Base-by-base conservation (phyloP, 345 rosid species). In the Zanthoxylum bungeanum region DNA sequence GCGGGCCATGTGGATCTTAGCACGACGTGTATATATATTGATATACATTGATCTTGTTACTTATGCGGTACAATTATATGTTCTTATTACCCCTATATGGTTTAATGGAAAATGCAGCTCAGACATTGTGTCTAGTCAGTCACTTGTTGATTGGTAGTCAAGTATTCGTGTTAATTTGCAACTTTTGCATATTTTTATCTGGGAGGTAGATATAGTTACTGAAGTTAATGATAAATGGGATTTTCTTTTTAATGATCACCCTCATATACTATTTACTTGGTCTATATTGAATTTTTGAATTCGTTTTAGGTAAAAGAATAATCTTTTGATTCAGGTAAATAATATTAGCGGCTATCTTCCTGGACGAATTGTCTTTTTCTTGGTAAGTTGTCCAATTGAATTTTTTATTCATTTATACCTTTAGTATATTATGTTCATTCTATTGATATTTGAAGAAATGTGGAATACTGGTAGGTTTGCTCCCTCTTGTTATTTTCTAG, bases 341-440 rank as follows among this genome's bases (percentile, higher is more conserved):
- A 93, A 96, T 73, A 96, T 96, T 74, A 89, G 98, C 70, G 99
- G 99, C 75, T 96, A 96, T 82, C 97, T 96, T 79, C 99, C 99
- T 64, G 99, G 99, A 78, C 75, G 97, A 71, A 93, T 96, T 37
- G 99, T 96, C 62, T 96, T 96, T 78, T 96, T 96, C 95, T 83
- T 96, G 97, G 99, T 96, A 88, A 11, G 85, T 80, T 70, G 22
- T 64, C 0, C 49, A 27, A 47, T 70, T 27, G 27, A 66, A 51
- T 16, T 17, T 55, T 28, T 59, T 21, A 31, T 46, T n/a, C 47
- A 47, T 10, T 64, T 56, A 4, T 34, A 8, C 49, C 21, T 40
- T 40, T 30, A 39, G 75, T 63, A 30, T 31, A 37, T n/a, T n/a
- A 28, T 49, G 58, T 58, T 4, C 49, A 66, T 40, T 21, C 21